Evolutionary conservation across 345 rosid species (phyloP).

Genomic region (Heritiera littoralis): DNA sequence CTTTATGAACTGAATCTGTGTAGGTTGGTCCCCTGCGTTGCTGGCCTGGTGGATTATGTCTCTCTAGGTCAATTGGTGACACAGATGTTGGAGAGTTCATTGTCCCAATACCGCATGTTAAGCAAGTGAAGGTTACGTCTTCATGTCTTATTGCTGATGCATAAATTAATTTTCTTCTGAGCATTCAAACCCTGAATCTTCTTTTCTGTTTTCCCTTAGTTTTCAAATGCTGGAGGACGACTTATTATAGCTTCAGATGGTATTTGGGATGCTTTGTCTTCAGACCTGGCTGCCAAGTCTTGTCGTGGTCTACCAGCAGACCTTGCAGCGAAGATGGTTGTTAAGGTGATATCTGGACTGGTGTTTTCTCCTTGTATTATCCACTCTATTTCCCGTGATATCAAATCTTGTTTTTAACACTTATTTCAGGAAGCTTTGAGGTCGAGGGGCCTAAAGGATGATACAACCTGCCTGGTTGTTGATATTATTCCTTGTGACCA

Average conservation of each 20-base stretch:
- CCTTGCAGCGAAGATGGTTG: conserved; percentile 96
- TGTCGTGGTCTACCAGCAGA: conserved; percentile 96
- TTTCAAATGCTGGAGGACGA: conserved; percentile 92
- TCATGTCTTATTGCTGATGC: conserved; percentile 6
- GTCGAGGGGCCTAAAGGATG: conserved; percentile 97
- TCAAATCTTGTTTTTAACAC: conserved; percentile 16
- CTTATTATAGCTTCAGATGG: conserved; percentile 99
- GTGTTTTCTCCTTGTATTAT: neutral
- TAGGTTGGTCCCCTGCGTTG: conserved; percentile 99
- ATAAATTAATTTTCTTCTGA: conserved; percentile 12
- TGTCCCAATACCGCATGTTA: conserved; percentile 97
- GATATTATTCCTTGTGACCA: conserved; percentile 87
- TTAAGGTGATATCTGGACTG: conserved; percentile 60
- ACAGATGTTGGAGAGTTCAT: conserved; percentile 98
- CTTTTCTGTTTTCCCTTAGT: conserved; percentile 42
- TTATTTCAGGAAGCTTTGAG: conserved; percentile 82
- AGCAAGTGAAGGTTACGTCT: conserved; percentile 88
- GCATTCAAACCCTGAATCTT: conserved; percentile 15
- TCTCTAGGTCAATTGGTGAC: conserved; percentile 98
- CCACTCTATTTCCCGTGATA: conserved; percentile 19
- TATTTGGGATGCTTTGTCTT: conserved; percentile 95
- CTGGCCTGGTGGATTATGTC: conserved; percentile 99
- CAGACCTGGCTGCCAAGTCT: conserved; percentile 91
- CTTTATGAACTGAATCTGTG: conserved; percentile 18
- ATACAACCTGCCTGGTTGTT: conserved; percentile 98